Evolutionary conservation across 2,329 filamentous ascomycete species (phyloP), one percentile per base, ranked within the genome.

Genomic region (Talaromyces atroroseus): DNA sequence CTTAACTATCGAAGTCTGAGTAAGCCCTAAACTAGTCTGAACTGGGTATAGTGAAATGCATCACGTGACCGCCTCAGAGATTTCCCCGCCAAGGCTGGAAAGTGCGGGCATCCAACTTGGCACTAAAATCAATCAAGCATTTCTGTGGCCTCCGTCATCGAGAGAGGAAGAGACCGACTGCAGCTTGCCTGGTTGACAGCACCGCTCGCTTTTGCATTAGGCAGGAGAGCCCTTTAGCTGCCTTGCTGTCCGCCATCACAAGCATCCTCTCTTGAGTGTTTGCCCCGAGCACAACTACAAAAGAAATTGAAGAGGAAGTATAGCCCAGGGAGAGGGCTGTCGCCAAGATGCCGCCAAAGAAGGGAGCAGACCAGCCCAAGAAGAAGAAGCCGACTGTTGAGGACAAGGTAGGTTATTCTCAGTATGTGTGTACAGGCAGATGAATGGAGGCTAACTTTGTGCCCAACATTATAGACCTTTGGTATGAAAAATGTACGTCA

Each of bases 401-500:
- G 61, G 94, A 99, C 80, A 94, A 92, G 76, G 78, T 79, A 60
- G 60, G 71, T 62, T 21, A 46, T 49, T n/a, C 6, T 59, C 45
- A 47, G 24, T 23, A 49, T 44, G 24, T 26, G 16, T 54, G 42
- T 18, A 3, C 16, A 8, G 18, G 42, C 23, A 26, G 8, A 29
- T 10, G 38, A 20, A 36, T 47, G 20, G 54, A 46, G 46, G 57
- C 63, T 68, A 55, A 66, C 56, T 50, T 57, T 23, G 11, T 44
- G 40, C 10, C 47, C n/a, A 10, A 49, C n/a, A 32, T 54, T 23
- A 48, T 58, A 81, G 78, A 96, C 94, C 49, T 99, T 99, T 81
- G 94, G 94, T 66, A 97, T 99, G 94, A 99, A 99, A 79, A 99
- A 99, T 72, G 78, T 80, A 74, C 65, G 76, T 73, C 56, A 34